phyloP scores from a whole-genome alignment of 306 rosid species.

The Malus domestica region ASM211411v1 NC_041794.1:1031001-1031500 shows the following conservation, averaged over 20 bases:
- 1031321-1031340: background rate
- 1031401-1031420: background rate
- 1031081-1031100: conserved; percentile 97
- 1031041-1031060: conserved; percentile 86
- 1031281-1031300: background rate
- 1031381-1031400: background rate
- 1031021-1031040: conserved; percentile 86
- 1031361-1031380: background rate
- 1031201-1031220: background rate
- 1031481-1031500: background rate
- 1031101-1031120: conserved; percentile 87
- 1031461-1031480: background rate
- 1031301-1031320: background rate
- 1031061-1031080: conserved; percentile 99
- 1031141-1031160: conserved; percentile 90
- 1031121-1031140: conserved; percentile 87
- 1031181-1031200: background rate
- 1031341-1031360: background rate
- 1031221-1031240: background rate
- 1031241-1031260: background rate
- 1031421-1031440: background rate
- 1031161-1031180: conserved; percentile 82
- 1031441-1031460: background rate
- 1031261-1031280: background rate
- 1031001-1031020: conserved; percentile 94